Evolutionary conservation across 345 rosid species (phyloP), one percentile per base, ranked within the genome.

Genomic region (Linum lewisii): DNA sequence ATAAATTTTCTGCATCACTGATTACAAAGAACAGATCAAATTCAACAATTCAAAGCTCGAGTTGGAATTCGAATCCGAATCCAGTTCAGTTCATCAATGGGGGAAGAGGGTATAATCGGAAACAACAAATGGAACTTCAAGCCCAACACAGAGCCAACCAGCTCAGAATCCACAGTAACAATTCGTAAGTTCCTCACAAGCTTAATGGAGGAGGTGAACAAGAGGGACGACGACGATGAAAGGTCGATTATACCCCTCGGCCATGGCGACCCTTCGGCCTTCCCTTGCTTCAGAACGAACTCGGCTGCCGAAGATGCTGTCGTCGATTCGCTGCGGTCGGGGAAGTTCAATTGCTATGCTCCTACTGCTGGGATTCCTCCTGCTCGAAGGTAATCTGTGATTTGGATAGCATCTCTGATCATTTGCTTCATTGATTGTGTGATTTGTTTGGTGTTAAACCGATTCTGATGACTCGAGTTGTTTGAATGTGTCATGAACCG

Each of bases 341-440:
- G 75, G 8, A 86, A 78, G 59, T 93, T 93, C 75, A 81, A 93
- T 79, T 95, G 99, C 53, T 93, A 93, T 69, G 63, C 99, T 19
- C 99, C 99, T 20, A 82, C 97, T 10, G 86, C 76, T 55, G 94
- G 99, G 58, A 94, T 89, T 66, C 94, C 95, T 19, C 91, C 81
- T 67, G 59, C 95, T 11, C 83, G 99, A 79, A 88, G 97, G 99
- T 86, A 45, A 52, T 34, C 38, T 11, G 10, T 5, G 38, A 34
- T 34, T 34, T 34, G 38, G 38, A 11, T 34, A 5, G 38, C 38
- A 11, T 6, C 10, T 34, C 9, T 26, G 34, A 29, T 25, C 14
- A 7, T 2, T 16, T 32, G 10, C 4, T 1, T 57, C 5, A 5
- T 11, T 34, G 38, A 34, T n/a, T n/a, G n/a, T n/a, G n/a, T n/a